Evolutionary conservation across 805 yeast genomes (phyloP), one percentile per base, ranked within the genome.

Genomic region (Lachancea meyersii): DNA sequence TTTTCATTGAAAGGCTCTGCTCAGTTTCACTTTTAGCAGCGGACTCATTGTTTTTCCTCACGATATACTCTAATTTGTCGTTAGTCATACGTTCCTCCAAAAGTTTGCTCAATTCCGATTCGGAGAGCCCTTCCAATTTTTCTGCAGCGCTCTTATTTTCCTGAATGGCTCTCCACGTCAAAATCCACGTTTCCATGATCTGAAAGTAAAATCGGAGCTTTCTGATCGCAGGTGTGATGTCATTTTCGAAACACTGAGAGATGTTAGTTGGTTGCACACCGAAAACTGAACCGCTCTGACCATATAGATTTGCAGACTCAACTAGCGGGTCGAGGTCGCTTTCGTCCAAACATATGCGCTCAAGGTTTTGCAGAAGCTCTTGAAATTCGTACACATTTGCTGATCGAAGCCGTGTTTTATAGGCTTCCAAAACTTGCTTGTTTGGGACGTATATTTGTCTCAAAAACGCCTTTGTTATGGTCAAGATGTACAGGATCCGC

Each of bases 361-460:
- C 55, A 2, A 61, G 9, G 18, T 47, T 49, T 5, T 41, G 24
- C 34, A 58, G 20, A 1, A 51, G 27, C n/a, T 43, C 52, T 24
- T 50, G 52, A 38, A 52, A 60, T 18, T 53, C 59, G 35, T 42
- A 49, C 6, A 54, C 53, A 38, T 60, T 61, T 27, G 49, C 45
- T 6, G 55, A 44, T 10, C 44, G 39, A 22, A 60, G 36, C 31
- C 49, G 53, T 8, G 56, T 51, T 22, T 39, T 44, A 2, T 39
- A 28, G 28, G 47, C 45, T 2, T 48, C 41, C 19, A 62, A 51
- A 34, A 44, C 49, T 1, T 20, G 17, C 38, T 43, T 49, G 38
- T 58, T 60, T 1, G 65, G 60, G 14, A 55, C 14, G 41, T 54
- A 59, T 8, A 60, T 38, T 35, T 60, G 63, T 34, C 60, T 55